phyloP scores from a whole-genome alignment of 2,329 filamentous ascomycete genomes.

The Ophiobolus disseminans region DNA sequence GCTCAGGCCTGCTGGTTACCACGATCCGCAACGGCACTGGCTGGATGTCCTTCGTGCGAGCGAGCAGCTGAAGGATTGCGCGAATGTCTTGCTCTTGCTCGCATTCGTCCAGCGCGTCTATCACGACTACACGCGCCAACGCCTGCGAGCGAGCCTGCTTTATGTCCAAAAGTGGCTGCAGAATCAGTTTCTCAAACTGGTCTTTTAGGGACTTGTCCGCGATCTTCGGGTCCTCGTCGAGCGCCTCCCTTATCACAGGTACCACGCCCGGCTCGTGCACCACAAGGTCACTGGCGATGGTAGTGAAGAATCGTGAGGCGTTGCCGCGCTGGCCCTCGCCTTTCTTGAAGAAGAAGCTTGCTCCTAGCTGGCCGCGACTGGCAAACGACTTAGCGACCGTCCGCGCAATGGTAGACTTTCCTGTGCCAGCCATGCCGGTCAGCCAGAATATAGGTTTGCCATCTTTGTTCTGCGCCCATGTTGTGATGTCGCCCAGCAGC shows the following conservation, averaged over 20 bases:
- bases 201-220: conserved; percentile 4
- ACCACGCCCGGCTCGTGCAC: conserved; percentile 11
- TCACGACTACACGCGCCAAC: conserved; percentile 9
- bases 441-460: conserved; percentile 41
- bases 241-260: conserved; percentile 17
- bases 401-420: conserved; percentile 21
- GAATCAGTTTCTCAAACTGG: conserved; percentile 15
- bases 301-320: conserved; percentile 19
- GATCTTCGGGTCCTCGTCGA: conserved; percentile 15
- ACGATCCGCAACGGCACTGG: conserved; percentile 21
- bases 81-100: conserved; percentile 22
- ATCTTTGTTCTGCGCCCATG: conserved; percentile 24
- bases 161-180: conserved; percentile 8
- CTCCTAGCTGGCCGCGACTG: conserved; percentile 8
- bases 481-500: conserved; percentile 27
- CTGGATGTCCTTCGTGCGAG: conserved; percentile 14
- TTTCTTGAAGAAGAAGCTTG: too few species aligned
- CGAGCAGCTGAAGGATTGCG: conserved; percentile 28
- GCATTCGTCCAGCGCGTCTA: conserved; percentile 46
- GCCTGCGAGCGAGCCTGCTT: background rate
- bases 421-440: too few species aligned
- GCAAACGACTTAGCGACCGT: conserved; percentile 27
- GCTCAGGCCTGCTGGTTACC: conserved; percentile 28
- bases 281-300: conserved; percentile 23
- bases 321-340: conserved; percentile 20